Conservation (phyloP, 2,329 filamentous ascomycete genomes). For the Hypoxylon sp. region DNA sequence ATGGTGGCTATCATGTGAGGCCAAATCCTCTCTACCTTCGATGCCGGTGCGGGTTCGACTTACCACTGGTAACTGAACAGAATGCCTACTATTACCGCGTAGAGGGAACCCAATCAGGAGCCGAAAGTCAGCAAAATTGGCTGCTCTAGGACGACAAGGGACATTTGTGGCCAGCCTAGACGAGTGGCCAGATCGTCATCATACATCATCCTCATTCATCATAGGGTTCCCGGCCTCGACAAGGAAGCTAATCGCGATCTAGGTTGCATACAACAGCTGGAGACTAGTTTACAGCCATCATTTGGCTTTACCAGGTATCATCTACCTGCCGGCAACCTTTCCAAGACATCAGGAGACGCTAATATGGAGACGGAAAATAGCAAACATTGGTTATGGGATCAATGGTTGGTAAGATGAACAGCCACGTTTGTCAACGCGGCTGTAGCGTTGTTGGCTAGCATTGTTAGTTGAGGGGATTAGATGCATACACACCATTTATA, state of each 20-base stretch:
- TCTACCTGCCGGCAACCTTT: neutral
- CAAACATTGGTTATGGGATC: neutral
- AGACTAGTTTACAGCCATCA: neutral
- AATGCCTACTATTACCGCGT: constrained; percentile 17
- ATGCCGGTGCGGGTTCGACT: neutral
- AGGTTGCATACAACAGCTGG: constrained; percentile 7
- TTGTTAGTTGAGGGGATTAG: constrained; percentile 4
- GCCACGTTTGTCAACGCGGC: constrained; percentile 7
- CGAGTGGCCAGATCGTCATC: constrained; percentile 3
- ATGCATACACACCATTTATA: neutral
- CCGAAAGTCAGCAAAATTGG: neutral
- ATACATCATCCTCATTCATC: neutral
- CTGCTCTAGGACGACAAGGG: constrained; percentile 6
- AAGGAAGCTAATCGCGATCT: constrained; percentile 10
- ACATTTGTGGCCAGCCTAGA: neutral
- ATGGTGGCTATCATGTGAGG: neutral
- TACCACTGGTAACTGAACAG: constrained; percentile 4
- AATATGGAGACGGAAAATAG: neutral
- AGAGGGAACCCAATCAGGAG: constrained; percentile 30
- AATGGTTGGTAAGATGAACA: constrained; percentile 6
- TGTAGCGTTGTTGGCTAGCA: neutral
- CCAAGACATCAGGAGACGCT: neutral
- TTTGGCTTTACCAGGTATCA: neutral
- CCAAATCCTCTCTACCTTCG: neutral
- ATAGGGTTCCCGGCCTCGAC: neutral